phyloP scores from a whole-genome alignment of 176 grass and related monocot species.

The Musa schizocarpa region DNA sequence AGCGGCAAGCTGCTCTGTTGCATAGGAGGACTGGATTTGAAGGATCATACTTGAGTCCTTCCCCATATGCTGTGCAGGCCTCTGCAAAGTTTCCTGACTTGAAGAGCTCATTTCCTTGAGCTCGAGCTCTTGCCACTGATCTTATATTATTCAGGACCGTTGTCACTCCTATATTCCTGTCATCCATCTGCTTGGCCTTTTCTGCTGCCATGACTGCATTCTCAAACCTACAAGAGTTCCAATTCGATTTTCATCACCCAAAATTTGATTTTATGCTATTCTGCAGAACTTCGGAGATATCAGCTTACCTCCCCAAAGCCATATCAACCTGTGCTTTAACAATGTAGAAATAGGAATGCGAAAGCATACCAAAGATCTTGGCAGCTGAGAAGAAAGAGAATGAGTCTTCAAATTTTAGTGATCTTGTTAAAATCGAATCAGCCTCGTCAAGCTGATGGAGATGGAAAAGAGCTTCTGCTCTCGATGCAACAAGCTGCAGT shows the following conservation, averaged over 20 bases:
- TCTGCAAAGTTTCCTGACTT: slow-evolving; percentile 17
- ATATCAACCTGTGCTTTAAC: slow-evolving; percentile 7
- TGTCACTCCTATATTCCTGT: not conserved
- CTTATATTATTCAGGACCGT: not conserved
- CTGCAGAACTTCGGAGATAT: not conserved
- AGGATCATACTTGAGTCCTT: slow-evolving; percentile 12
- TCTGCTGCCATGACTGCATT: slow-evolving; percentile 4
- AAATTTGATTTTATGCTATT: not conserved
- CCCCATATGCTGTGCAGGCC: slow-evolving; percentile 18
- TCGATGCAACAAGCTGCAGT: not conserved
- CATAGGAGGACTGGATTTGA: slow-evolving; percentile 14
- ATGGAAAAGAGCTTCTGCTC: slow-evolving; percentile 9
- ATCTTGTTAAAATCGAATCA: not conserved
- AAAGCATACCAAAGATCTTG: slow-evolving; percentile 16
- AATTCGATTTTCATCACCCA: not conserved
- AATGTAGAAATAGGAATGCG: slow-evolving; percentile 10
- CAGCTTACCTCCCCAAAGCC: slow-evolving; percentile 16
- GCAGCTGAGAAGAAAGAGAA: not conserved
- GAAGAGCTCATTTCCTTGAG: slow-evolving; percentile 19
- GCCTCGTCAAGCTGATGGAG: slow-evolving; percentile 7
- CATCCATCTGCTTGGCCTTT: slow-evolving; percentile 9
- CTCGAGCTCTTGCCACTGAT: slow-evolving; percentile 12
- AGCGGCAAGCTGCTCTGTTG: slow-evolving; percentile 19
- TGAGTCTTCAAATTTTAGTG: not conserved
- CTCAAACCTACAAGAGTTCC: slow-evolving; percentile 11